A percentile compares a stretch with the other conserved stretches of the same genome.
phyloP scores from a whole-genome alignment of 2,329 filamentous ascomycete genomes.

The Magnaporthiopsis rhizophila region DNA sequence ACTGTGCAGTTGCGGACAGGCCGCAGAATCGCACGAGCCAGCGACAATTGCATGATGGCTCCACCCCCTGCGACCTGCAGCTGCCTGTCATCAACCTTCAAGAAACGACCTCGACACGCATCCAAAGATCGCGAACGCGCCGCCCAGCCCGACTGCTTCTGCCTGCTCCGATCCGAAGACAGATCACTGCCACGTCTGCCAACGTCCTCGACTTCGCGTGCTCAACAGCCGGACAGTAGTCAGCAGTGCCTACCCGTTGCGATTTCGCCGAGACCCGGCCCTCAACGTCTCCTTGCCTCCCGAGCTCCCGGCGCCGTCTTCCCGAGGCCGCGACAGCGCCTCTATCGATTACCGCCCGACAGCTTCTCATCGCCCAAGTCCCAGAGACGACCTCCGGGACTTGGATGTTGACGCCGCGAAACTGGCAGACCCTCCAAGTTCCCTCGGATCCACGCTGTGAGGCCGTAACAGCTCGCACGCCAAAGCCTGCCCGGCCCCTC shows the following conservation, averaged over 20 bases:
- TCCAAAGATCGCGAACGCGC: neutral
- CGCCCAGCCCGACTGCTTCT: neutral
- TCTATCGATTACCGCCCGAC: neutral
- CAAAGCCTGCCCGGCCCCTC: neutral
- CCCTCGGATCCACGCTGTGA: neutral
- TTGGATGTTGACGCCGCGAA: neutral
- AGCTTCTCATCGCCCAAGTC: no score
- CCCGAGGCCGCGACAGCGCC: no score
- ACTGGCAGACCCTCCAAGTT: neutral
- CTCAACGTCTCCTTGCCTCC: no score
- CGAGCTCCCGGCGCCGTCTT: neutral
- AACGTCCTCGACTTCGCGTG: neutral
- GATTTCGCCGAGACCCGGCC: neutral
- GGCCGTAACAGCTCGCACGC: neutral
- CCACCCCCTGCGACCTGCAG: neutral
- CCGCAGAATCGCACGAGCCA: neutral
- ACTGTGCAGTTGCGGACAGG: neutral
- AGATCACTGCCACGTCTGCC: no score
- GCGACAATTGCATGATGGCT: neutral
- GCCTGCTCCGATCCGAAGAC: neutral
- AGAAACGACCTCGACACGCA: neutral
- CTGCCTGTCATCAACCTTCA: neutral
- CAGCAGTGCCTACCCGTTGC: neutral
- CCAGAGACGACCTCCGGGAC: no score
- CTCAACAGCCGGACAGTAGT: neutral